Evolutionary conservation across 345 rosid genomes (phyloP).

Genomic region (Kandelia obovata): DNA sequence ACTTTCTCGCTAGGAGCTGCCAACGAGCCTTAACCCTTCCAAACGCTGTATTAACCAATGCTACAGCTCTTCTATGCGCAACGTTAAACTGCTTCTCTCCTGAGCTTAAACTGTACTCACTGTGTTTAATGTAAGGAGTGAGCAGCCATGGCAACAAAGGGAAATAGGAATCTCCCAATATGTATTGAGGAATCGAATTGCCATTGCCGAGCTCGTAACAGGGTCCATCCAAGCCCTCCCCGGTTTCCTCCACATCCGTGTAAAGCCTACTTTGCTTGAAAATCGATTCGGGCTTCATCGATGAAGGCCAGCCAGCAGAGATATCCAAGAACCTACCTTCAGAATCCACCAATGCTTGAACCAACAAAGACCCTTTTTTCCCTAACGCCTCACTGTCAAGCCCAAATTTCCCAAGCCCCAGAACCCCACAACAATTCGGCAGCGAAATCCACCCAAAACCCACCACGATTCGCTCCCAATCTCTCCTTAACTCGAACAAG

Average conservation of each 20-base stretch:
- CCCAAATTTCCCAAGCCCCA: slow-evolving; percentile 57
- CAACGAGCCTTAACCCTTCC: slow-evolving; percentile 51
- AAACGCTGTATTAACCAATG: slow-evolving; percentile 41
- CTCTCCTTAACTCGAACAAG: slow-evolving; percentile 36
- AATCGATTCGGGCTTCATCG: slow-evolving; percentile 46
- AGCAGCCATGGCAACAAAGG: slow-evolving; percentile 74
- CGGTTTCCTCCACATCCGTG: slow-evolving; percentile 35
- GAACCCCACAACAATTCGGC: slow-evolving; percentile 72
- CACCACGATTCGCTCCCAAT: slow-evolving; percentile 38
- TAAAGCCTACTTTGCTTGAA: slow-evolving; percentile 48
- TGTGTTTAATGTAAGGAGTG: slow-evolving; percentile 44
- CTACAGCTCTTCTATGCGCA: slow-evolving; percentile 43
- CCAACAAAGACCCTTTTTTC: slow-evolving; percentile 44
- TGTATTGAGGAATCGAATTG: slow-evolving; percentile 46
- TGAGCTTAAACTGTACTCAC: slow-evolving; percentile 44
- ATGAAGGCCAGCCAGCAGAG: slow-evolving; percentile 79
- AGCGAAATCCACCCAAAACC: slow-evolving; percentile 54
- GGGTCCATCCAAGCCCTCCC: slow-evolving; percentile 47
- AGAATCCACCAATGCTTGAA: slow-evolving; percentile 77
- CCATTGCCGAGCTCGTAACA: slow-evolving; percentile 40
- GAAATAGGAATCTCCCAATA: slow-evolving; percentile 63
- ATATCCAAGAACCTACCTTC: slow-evolving; percentile 64
- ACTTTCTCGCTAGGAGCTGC: slow-evolving; percentile 54
- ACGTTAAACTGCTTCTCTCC: slow-evolving; percentile 49
- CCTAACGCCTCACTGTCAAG: slow-evolving; percentile 50